phyloP scores from a whole-genome alignment of 352 stramenopile species.

The Globisporangium barbulae region DNA sequence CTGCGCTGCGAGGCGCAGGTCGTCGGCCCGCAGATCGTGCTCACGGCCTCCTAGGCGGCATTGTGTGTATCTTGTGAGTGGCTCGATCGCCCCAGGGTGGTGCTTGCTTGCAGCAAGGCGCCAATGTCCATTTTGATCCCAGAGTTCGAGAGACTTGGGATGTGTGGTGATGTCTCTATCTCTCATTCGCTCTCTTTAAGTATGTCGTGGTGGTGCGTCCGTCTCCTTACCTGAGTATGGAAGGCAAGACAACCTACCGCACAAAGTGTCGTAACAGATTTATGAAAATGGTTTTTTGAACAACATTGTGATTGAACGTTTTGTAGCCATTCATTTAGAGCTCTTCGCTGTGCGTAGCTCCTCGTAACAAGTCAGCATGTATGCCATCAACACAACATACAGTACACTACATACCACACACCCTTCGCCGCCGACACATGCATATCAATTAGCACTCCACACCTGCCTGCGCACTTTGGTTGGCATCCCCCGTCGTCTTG shows the following conservation, averaged over 20 bases:
- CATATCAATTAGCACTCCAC: not conserved
- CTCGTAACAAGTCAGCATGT: not conserved
- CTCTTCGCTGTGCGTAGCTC: not conserved
- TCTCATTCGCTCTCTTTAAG: not conserved
- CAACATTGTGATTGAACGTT: not conserved
- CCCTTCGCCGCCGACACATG: too few species aligned
- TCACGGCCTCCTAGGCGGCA: constrained; percentile 12
- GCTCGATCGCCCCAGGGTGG: not conserved
- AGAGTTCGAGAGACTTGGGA: not conserved
- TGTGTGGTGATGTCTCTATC: not conserved
- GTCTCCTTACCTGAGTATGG: not conserved
- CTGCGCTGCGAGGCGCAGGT: constrained; percentile 53
- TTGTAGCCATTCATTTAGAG: not conserved
- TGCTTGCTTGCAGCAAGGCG: too few species aligned
- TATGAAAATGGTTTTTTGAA: not conserved
- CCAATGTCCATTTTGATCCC: not conserved
- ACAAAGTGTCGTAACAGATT: not conserved
- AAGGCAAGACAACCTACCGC: not conserved
- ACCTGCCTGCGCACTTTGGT: not conserved
- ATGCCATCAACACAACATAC: too few species aligned
- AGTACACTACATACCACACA: too few species aligned
- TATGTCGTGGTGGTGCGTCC: not conserved
- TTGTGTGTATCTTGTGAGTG: not conserved
- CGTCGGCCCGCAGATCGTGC: constrained; percentile 30
- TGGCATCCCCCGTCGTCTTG: not conserved